These are phyloP conservation scores for Pythium aquatile DNA, from an alignment of 352 stramenopile genomes.

Conservation along the genomic window DNA sequence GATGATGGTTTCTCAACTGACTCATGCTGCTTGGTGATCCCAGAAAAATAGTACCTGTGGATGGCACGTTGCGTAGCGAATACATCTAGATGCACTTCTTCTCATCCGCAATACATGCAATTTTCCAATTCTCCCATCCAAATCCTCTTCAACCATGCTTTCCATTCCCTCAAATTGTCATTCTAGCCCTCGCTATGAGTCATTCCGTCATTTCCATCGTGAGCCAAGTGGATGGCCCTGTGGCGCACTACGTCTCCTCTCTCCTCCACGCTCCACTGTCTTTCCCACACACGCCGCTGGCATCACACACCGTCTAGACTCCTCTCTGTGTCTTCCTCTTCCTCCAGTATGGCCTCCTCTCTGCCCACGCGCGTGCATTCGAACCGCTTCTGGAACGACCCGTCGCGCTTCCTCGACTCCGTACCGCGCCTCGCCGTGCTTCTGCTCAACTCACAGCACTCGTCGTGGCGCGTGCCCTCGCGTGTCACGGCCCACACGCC, in stretches of 20 bases:
- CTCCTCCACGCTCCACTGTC: not conserved
- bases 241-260: not conserved
- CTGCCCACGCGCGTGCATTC: conserved; percentile 36
- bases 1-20: conserved; percentile 27
- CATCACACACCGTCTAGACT: not conserved
- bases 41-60: not conserved
- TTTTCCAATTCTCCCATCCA: not conserved
- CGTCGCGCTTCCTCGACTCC: conserved; percentile 18
- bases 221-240: not conserved
- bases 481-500: conserved; percentile 20
- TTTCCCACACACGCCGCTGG: not conserved
- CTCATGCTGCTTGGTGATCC: not conserved
- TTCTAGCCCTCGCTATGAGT: not conserved
- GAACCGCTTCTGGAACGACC: conserved; percentile 55
- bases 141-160: not conserved
- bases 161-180: not conserved
- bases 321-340: not conserved
- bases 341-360: conserved; percentile 8
- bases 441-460: conserved; percentile 52
- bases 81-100: not conserved
- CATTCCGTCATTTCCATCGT: not conserved
- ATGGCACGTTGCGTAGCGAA: not conserved
- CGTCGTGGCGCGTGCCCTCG: conserved; percentile 40
- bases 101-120: not conserved
- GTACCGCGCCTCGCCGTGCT: conserved; percentile 58